Conservation (phyloP, 2,329 filamentous ascomycete genomes). For the Scolecobasidium constrictum region DNA sequence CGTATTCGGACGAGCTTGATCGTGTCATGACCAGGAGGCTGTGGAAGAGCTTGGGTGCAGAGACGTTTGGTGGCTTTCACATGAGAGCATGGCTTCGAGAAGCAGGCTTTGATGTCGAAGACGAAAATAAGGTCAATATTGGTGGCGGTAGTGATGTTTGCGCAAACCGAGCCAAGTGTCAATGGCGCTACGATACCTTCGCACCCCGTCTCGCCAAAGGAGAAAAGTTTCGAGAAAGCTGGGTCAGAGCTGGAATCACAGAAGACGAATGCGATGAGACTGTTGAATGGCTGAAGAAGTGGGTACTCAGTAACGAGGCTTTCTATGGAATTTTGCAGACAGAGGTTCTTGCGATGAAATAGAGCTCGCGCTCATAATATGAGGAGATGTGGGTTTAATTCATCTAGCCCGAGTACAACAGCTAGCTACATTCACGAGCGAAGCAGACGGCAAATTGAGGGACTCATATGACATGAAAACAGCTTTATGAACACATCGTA, state of each 20-base stretch:
- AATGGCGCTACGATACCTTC: neutral
- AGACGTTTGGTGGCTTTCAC: neutral
- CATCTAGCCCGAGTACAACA: too few species aligned
- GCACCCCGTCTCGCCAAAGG: neutral
- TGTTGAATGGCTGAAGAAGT: neutral
- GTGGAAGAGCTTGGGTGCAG: neutral
- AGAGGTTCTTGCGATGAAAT: conserved; percentile 8
- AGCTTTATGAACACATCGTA: too few species aligned
- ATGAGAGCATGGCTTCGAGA: neutral
- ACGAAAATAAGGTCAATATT: conserved; percentile 3
- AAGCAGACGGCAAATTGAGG: too few species aligned
- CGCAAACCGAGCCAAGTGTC: neutral
- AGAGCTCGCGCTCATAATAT: conserved; percentile 1
- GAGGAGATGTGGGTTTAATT: too few species aligned
- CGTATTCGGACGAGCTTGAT: conserved; percentile 1
- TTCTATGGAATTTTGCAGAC: conserved; percentile 8
- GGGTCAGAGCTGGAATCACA: conserved; percentile 5
- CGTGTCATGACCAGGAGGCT: neutral
- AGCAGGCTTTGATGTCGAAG: conserved; percentile 9
- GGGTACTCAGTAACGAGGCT: conserved; percentile 5
- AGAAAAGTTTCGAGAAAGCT: conserved; percentile 2
- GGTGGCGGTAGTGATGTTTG: neutral
- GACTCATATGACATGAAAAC: too few species aligned
- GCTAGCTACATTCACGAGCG: too few species aligned
- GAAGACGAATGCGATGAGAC: conserved; percentile 4